These are phyloP conservation scores for Glebionis coronaria DNA, from an alignment of 129 eudicot genomes.

Conservation along the genomic window DNA sequence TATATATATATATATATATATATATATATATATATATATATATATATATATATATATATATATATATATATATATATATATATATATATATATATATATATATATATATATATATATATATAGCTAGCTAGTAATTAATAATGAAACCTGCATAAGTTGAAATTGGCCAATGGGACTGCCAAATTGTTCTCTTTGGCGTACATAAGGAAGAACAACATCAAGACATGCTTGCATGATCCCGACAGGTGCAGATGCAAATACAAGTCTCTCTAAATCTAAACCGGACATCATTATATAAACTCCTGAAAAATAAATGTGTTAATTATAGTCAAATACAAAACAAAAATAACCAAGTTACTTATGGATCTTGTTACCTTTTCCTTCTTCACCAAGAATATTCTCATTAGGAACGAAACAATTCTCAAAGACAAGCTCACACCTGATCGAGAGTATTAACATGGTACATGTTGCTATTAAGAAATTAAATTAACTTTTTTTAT, in stretches of 20 bases:
- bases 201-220: conserved; percentile 85
- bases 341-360: not conserved
- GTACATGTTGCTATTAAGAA: not conserved
- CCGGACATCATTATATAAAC: conserved; percentile 98
- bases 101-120: too few relatives aligned
- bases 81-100: too few relatives aligned
- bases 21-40: too few relatives aligned
- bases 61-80: too few relatives aligned
- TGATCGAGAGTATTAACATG: conserved; percentile 25
- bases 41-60: too few relatives aligned
- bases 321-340: not conserved
- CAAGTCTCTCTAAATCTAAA: conserved; percentile 91
- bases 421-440: conserved; percentile 97
- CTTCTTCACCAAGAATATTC: conserved; percentile 89
- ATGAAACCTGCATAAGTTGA: conserved; percentile 80
- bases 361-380: conserved; percentile 58
- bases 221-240: conserved; percentile 95
- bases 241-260: conserved; percentile 80
- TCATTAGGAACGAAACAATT: conserved; percentile 90
- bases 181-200: conserved; percentile 82
- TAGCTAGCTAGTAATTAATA: too few relatives aligned
- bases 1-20: too few relatives aligned
- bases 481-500: not conserved
- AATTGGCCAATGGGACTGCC: conserved; percentile 86
- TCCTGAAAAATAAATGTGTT: conserved; percentile 45